Evolutionary conservation across 2,329 filamentous ascomycete species (phyloP).

Genomic region (Monosporascus sp.): DNA sequence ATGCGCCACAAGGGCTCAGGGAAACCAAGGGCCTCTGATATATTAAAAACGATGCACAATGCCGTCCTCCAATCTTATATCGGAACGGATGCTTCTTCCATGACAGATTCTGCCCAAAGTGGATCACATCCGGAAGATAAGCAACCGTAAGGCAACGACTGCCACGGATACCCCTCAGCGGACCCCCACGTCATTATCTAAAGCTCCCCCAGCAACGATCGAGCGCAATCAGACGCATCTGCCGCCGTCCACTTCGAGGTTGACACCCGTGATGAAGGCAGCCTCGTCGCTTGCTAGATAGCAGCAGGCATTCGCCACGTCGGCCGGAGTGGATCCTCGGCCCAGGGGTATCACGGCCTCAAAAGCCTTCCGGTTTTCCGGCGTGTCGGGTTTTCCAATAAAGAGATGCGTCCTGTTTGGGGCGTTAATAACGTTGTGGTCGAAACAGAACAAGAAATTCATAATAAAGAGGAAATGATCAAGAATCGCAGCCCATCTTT

Average conservation of each 20-base stretch:
- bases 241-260: conserved; percentile 50
- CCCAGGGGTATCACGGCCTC: conserved; percentile 51
- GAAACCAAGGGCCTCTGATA: neutral
- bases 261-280: conserved; percentile 66
- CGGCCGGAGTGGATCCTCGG: conserved; percentile 50
- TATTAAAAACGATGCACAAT: neutral
- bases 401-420: conserved; percentile 40
- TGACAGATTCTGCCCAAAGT: no score
- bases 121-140: no score
- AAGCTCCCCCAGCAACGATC: neutral
- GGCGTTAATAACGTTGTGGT: no score
- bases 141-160: no score
- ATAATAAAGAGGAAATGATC: no score
- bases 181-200: neutral
- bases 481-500: no score
- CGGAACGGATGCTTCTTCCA: no score
- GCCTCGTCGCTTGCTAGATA: conserved; percentile 70
- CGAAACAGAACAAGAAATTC: no score
- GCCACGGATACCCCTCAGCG: no score
- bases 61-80: neutral
- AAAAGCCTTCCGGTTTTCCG: conserved; percentile 53
- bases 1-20: neutral
- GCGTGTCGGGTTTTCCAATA: conserved; percentile 57
- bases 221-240: conserved; percentile 19
- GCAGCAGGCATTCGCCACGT: conserved; percentile 66